Conservation (phyloP, 345 rosid species). For the Citrus inodora region DNA sequence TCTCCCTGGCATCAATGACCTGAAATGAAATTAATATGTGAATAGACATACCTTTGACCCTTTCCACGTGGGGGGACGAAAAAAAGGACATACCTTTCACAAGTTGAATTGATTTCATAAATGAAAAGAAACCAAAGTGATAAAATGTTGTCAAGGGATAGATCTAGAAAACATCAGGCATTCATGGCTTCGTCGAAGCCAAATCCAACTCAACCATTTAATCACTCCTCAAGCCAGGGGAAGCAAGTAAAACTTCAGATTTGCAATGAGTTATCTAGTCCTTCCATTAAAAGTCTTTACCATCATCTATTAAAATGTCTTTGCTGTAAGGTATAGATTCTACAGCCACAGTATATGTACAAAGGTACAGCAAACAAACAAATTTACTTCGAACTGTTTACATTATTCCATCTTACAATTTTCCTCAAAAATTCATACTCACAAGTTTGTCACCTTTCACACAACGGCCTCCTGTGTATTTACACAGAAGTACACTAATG, state of each 20-base stretch:
- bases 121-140: neutral
- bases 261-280: neutral
- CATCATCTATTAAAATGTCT: neutral
- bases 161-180: neutral
- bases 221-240: too few species aligned
- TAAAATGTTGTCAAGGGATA: neutral
- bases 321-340: neutral
- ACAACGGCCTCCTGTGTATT: neutral
- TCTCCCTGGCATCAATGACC: conserved; percentile 50
- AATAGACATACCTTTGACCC: neutral
- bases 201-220: neutral
- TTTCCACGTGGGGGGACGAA: too few species aligned
- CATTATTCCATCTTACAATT: too few species aligned
- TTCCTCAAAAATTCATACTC: neutral
- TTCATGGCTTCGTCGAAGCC: neutral
- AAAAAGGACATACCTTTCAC: too few species aligned
- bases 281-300: too few species aligned
- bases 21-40: conserved; percentile 21
- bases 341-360: neutral
- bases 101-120: neutral
- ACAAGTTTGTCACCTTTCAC: neutral
- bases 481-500: neutral
- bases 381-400: neutral
- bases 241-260: neutral
- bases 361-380: neutral